Evolutionary conservation across 306 rosid genomes (phyloP).

Genomic region (Carpinus fangiana): DNA sequence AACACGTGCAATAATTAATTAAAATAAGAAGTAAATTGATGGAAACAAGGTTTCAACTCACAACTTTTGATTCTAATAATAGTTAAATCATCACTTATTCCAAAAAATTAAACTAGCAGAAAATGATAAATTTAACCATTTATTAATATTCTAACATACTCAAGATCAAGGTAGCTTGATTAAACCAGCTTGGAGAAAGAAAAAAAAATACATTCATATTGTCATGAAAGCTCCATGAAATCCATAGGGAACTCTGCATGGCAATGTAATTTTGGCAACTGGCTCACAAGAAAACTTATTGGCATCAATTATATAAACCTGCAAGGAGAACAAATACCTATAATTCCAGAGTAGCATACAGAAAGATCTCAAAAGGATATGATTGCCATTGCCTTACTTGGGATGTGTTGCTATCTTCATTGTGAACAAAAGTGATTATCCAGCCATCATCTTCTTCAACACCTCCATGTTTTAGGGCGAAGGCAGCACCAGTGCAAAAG

Average conservation of each 20-base stretch:
- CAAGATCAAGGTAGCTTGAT: too few relatives aligned
- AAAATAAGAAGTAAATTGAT: too few relatives aligned
- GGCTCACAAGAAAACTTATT: constrained; percentile 44
- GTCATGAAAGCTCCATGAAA: constrained; percentile 47
- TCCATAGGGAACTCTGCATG: constrained; percentile 71
- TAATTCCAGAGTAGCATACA: too few relatives aligned
- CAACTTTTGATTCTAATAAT: too few relatives aligned
- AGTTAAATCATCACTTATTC: too few relatives aligned
- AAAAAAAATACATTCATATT: background rate
- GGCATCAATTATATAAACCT: constrained; percentile 64
- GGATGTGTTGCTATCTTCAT: constrained; percentile 52
- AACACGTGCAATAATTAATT: too few relatives aligned
- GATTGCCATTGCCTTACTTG: constrained; percentile 28
- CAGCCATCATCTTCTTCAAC: constrained; percentile 79
- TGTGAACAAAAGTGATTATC: constrained; percentile 74
- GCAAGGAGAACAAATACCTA: background rate
- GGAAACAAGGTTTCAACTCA: too few relatives aligned
- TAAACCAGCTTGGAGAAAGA: too few relatives aligned
- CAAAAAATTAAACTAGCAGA: too few relatives aligned
- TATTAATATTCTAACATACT: too few relatives aligned
- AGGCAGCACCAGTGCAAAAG: constrained; percentile 64
- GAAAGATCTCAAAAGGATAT: background rate
- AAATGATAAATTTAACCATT: too few relatives aligned
- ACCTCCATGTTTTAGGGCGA: constrained; percentile 50
- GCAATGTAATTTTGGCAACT: constrained; percentile 53